phyloP scores from a whole-genome alignment of 2,329 filamentous ascomycete genomes.

The Talaromyces pinophilus region DNA sequence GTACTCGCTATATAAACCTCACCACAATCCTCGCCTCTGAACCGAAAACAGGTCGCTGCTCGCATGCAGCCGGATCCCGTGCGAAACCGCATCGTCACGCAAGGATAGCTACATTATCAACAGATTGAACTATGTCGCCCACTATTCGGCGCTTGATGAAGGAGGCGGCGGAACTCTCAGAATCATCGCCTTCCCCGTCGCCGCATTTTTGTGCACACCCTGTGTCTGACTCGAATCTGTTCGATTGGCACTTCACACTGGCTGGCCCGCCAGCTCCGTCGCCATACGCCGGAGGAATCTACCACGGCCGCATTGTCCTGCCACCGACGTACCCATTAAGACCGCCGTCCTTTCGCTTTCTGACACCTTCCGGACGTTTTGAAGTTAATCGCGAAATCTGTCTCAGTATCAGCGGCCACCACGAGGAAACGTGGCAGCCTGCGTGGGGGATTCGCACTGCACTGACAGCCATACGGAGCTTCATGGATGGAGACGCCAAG shows the following conservation, averaged over 20 bases:
- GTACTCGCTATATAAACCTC: neutral
- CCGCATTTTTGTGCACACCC: conserved; percentile 83
- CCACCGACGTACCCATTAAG: conserved; percentile 87
- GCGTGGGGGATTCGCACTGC: conserved; percentile 96
- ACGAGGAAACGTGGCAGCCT: conserved; percentile 98
- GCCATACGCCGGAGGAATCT: conserved; percentile 77
- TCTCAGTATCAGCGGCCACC: conserved; percentile 87
- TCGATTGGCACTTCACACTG: conserved; percentile 99
- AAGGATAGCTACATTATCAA: neutral
- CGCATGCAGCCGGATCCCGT: neutral
- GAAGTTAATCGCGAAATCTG: conserved; percentile 97
- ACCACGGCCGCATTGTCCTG: conserved; percentile 92
- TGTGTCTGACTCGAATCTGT: conserved; percentile 78
- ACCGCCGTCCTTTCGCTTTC: conserved; percentile 92
- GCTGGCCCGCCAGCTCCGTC: conserved; percentile 78
- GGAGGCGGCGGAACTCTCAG: conserved; percentile 84
- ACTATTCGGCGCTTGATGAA: conserved; percentile 57
- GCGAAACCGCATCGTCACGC: neutral
- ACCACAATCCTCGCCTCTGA: neutral
- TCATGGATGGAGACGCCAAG: conserved; percentile 87
- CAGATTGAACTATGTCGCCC: conserved; percentile 31
- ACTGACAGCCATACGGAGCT: conserved; percentile 73
- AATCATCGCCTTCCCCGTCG: conserved; percentile 70
- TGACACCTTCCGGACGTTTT: conserved; percentile 88
- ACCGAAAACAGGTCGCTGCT: neutral